Conservation (phyloP, 768 basidiomycete species). For the Kwoniella pini region DNA sequence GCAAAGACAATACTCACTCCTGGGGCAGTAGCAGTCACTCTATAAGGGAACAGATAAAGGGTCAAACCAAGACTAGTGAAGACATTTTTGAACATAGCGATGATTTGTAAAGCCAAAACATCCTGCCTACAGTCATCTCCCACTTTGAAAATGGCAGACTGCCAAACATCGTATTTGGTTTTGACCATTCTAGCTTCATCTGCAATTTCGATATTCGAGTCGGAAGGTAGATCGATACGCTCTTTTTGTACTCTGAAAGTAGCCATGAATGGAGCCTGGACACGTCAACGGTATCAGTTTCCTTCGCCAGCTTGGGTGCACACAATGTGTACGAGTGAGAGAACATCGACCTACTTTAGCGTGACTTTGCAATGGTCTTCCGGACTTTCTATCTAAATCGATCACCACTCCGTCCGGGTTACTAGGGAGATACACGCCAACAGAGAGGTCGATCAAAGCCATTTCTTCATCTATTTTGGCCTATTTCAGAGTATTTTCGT, state of each 20-base stretch:
- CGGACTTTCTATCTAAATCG: constrained; percentile 97
- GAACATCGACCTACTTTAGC: constrained; percentile 73
- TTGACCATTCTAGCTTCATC: constrained; percentile 42
- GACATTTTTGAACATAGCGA: constrained; percentile 99
- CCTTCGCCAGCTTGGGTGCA: no score
- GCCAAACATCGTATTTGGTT: constrained; percentile 79
- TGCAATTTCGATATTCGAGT: constrained; percentile 74
- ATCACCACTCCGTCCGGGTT: constrained; percentile 96
- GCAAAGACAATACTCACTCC: constrained; percentile 64
- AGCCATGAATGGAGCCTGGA: constrained; percentile 98
- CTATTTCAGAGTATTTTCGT: constrained; percentile 55
- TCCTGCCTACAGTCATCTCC: constrained; percentile 99
- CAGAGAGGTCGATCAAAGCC: constrained; percentile 87
- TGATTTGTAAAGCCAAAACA: constrained; percentile 92
- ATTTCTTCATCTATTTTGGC: constrained; percentile 99
- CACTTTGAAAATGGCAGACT: constrained; percentile 98
- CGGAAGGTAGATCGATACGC: constrained; percentile 64
- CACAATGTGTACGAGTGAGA: not conserved
- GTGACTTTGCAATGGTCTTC: constrained; percentile 92
- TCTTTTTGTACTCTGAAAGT: constrained; percentile 98
- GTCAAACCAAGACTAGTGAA: constrained; percentile 85
- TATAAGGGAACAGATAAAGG: constrained; percentile 90
- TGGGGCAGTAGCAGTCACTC: constrained; percentile 94
- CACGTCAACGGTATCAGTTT: constrained; percentile 8
- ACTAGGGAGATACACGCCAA: constrained; percentile 96